A percentile compares a stretch with the other conserved stretches of the same genome.
Conservation (phyloP, 2,329 filamentous ascomycete species). For the Beauveria scarabaeidicola region DNA sequence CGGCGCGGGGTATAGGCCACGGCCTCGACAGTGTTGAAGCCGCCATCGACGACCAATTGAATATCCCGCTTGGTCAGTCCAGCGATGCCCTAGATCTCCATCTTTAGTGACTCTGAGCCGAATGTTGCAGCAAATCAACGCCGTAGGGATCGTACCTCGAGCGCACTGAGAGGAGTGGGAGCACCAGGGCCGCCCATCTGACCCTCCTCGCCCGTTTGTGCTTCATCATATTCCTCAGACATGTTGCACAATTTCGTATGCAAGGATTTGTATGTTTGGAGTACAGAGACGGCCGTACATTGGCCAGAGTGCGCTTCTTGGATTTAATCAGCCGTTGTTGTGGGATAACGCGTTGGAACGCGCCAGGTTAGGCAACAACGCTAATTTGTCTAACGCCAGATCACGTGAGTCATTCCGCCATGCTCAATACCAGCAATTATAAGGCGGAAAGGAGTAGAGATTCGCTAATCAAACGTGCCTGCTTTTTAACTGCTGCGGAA, state of each 20-base stretch:
- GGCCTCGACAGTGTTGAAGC: slow-evolving; percentile 90
- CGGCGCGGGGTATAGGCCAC: slow-evolving; percentile 86
- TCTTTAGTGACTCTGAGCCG: slow-evolving; percentile 11
- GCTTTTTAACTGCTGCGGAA: too few relatives aligned
- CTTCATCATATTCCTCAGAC: slow-evolving; percentile 56
- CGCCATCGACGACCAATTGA: slow-evolving; percentile 82
- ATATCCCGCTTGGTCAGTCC: slow-evolving; percentile 94
- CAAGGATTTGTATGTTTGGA: not conserved
- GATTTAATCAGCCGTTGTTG: slow-evolving; percentile 8
- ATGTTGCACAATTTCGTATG: slow-evolving; percentile 22
- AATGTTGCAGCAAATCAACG: not conserved
- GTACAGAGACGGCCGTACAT: not conserved
- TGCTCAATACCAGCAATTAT: too few relatives aligned
- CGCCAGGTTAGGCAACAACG: slow-evolving; percentile 6
- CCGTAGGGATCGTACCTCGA: slow-evolving; percentile 61
- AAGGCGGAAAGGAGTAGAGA: too few relatives aligned
- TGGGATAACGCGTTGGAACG: slow-evolving; percentile 10
- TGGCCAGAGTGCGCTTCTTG: not conserved
- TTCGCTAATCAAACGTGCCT: too few relatives aligned
- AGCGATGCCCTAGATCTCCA: slow-evolving; percentile 58
- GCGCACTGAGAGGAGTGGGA: slow-evolving; percentile 75
- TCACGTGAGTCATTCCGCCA: slow-evolving; percentile 1
- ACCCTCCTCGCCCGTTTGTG: slow-evolving; percentile 58
- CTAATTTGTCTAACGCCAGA: slow-evolving; percentile 2
- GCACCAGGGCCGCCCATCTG: slow-evolving; percentile 76